Base-by-base conservation (phyloP, 176 grass and related monocot species). In the Musa acuminata region DNA sequence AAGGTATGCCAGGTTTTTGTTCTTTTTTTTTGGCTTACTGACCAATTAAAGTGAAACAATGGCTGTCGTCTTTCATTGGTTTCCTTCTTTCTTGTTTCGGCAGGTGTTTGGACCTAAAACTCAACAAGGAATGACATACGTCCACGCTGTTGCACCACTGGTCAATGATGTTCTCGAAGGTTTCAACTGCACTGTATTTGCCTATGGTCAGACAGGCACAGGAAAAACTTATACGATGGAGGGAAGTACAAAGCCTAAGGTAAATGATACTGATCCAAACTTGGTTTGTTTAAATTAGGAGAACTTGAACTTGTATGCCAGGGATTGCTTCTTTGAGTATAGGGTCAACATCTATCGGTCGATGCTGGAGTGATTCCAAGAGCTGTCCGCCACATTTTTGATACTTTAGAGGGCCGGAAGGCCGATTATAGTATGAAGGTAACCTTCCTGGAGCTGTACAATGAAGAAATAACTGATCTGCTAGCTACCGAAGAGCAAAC, bases 201-300 rank as follows among this genome's bases (percentile, higher is more conserved):
- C 89, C 63, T 89, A 92, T 84, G 92, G 92, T 16, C 92, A 92
- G 80, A 96, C 92, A 74, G 92, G 92, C 51, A 89, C 92, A 7
- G 92, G 92, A 53, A 92, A 96, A 77, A 96, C 92, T 25, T 96
- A 89, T 62, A 96, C 89, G 1, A 96, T 96, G 92, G 89, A 96
- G 73, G 92, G 92, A 76, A 87, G 85, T 67, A 86, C 85, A 83
- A 84, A 68, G 72, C 87, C 75, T n/a, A 85, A 92, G 92, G 92
- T 96, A 52, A 8, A 54, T 17, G 77, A 54, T 77, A 26, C 22
- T 85, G 17, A 64, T 65, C 49, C 53, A 19, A 69, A 70, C 19
- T 75, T 16, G 26, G 29, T 22, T 60, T 68, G 58, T 16, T 75
- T 7, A 54, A 59, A 51, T 49, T 43, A 43, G 6, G 35, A 71